Base-by-base conservation (phyloP, 345 rosid genomes). In the Eucalyptus guilfoylei region DNA sequence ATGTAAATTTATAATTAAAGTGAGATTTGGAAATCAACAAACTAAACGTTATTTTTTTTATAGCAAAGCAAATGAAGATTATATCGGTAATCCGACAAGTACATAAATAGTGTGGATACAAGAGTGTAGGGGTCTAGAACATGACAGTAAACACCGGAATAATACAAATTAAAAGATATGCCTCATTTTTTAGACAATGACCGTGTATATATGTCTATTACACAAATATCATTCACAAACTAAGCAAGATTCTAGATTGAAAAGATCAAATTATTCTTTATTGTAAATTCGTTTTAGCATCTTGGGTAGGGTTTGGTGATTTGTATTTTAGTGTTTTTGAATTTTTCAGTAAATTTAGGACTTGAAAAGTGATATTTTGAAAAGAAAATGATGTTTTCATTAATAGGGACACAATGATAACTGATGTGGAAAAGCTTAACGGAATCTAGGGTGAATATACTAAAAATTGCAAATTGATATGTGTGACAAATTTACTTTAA, bases 401-500 rank as follows among this genome's bases (percentile, higher is more conserved):
- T 55, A 24, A 55, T 55, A 24, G 62, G 23, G 2, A 0, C 1
- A 19, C 58, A 21, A 52, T 21, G 26, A 52, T 52, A 52, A 52
- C 8, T 52, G 58, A 52, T 19, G 58, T 52, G 26, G 26, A 52
- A 52, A 52, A 52, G 26, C 2, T 52, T 52, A 52, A 52, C 1
- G 4, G 11, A 52, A 52, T 52, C 26, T 52, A 17, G 9, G 23
- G 55, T 50, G 55, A 17, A 52, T 52, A 52, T 8, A 52, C 2
- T 52, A 4, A 52, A 52, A 52, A 0, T 3, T 0, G 2, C 5
- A 52, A 52, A 52, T 1, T 52, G 0, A 52, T 52, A 0, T 3
- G 0, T 50, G 0, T 52, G 26, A 19, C 0, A 52, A 52, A 52
- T 52, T 52, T 8, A 52, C 1, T 52, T 1, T 3, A 21, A 4